These are phyloP conservation scores for Phytopythium mirpurense DNA, from an alignment of 352 stramenopile genomes.

Conservation along the genomic window DNA sequence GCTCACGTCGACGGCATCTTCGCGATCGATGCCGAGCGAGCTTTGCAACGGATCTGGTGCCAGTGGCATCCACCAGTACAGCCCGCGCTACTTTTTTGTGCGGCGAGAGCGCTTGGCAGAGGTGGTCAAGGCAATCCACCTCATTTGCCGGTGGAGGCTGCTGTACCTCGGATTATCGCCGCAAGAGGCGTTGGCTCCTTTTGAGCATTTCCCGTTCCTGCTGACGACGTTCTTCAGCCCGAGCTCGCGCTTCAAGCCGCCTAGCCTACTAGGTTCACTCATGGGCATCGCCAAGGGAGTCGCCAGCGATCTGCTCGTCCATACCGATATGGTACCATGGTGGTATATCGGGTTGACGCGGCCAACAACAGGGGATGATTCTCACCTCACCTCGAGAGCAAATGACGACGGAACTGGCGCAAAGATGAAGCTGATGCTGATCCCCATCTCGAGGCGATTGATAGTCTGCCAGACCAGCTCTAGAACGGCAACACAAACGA, in stretches of 20 bases:
- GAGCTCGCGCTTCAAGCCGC: slow-evolving; percentile 13
- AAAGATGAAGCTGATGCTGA: background rate
- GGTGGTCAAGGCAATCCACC: slow-evolving; percentile 35
- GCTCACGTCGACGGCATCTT: slow-evolving; percentile 8
- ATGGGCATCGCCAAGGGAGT: slow-evolving; percentile 28
- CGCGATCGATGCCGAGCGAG: background rate
- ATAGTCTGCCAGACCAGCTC: background rate
- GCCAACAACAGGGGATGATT: background rate
- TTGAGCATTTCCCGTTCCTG: slow-evolving; percentile 42
- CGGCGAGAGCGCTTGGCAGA: slow-evolving; percentile 23
- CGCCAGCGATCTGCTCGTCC: slow-evolving; percentile 12
- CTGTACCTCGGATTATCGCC: slow-evolving; percentile 41
- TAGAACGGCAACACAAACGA: background rate
- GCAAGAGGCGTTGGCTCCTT: slow-evolving; percentile 40
- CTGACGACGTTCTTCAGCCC: slow-evolving; percentile 25
- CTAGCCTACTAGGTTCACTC: slow-evolving; percentile 23
- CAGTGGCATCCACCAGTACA: slow-evolving; percentile 5
- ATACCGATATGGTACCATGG: slow-evolving; percentile 1
- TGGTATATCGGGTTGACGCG: too few relatives aligned
- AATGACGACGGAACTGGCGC: background rate
- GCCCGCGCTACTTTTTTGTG: slow-evolving; percentile 48
- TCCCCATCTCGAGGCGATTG: background rate
- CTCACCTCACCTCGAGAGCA: background rate
- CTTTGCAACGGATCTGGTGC: background rate
- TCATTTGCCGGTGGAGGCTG: slow-evolving; percentile 62